Base-by-base conservation (phyloP, 768 basidiomycete genomes). In the Aureoboletus auriporus region DNA sequence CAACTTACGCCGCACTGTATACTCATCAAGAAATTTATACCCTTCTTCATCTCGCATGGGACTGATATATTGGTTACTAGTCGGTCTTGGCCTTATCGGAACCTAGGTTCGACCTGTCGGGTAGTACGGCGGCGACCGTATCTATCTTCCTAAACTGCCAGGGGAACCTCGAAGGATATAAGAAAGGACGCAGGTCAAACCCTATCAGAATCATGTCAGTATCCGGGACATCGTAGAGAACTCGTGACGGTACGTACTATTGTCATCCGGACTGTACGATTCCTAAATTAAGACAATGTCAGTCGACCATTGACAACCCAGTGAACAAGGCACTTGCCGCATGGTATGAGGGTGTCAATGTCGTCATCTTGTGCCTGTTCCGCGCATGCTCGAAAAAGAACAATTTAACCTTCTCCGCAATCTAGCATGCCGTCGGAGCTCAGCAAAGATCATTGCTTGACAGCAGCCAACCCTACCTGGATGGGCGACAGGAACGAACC, bases 281-380 rank as follows among this genome's bases (percentile, higher is more conserved):
- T 96, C 93, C 92, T 96, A 57, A 12, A 33, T 14, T 26, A 13
- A 26, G 31, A 13, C 0, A 33, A 9, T 11, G 31, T 34, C 31
- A 49, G 29, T 17, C 4, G 26, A 13, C 5, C 10, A 16, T 14
- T 8, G 28, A 13, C 4, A n/a, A 28, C 43, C 56, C 33, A 44
- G 23, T 20, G 16, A 44, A 49, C 14, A 30, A 23, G 17, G 4
- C 7, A 75, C 89, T 61, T 54, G 87, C 95, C 41, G 93, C 93
- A 64, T 96, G 93, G 60, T 96, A 96, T 2, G 91, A 78, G 1
- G 93, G 93, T 3, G 93, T 96, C 52, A 96, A 63, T 0, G 92
- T 95, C 23, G 93, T 95, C 93, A 99, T 98, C 80, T 99, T 99
- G 72, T 98, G 96, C 39, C 94, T 73, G 66, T 99, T 99, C 45